Evolutionary conservation across 306 rosid genomes (phyloP).

Genomic region (Trifolium repens): DNA sequence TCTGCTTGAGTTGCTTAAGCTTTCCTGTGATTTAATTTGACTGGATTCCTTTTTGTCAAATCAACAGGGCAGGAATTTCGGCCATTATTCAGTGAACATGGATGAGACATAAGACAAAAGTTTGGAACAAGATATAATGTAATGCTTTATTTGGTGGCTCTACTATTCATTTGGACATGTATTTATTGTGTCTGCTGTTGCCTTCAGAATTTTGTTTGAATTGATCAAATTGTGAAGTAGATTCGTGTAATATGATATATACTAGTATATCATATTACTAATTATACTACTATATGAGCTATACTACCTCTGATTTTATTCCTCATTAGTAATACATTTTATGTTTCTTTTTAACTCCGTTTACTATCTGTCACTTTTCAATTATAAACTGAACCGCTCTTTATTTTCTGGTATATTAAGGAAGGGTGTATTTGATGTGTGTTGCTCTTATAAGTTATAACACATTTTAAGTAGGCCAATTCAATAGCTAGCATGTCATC

Average conservation of each 20-base stretch:
- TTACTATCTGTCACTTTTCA: not conserved
- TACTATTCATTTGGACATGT: not conserved
- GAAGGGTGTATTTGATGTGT: too few relatives aligned
- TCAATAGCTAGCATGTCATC: too few relatives aligned
- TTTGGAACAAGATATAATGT: not conserved
- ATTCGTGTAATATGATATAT: not conserved
- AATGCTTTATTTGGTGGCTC: not conserved
- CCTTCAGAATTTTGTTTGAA: not conserved
- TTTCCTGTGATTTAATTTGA: not conserved
- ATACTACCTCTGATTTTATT: not conserved
- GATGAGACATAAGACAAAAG: constrained; percentile 47
- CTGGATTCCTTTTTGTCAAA: not conserved
- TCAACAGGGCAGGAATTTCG: constrained; percentile 77
- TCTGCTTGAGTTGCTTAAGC: not conserved
- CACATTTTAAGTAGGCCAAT: too few relatives aligned
- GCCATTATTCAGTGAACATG: constrained; percentile 65
- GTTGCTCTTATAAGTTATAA: too few relatives aligned
- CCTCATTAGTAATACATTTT: not conserved
- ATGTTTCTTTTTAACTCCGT: not conserved
- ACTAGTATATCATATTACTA: too few relatives aligned
- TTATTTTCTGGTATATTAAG: too few relatives aligned
- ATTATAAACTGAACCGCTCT: not conserved
- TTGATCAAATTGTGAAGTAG: not conserved
- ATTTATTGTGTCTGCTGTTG: not conserved
- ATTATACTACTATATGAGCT: too few relatives aligned